These are phyloP conservation scores for Penicillium canariense DNA, from an alignment of 495 filamentous ascomycete genomes.

Conservation along the genomic window DNA sequence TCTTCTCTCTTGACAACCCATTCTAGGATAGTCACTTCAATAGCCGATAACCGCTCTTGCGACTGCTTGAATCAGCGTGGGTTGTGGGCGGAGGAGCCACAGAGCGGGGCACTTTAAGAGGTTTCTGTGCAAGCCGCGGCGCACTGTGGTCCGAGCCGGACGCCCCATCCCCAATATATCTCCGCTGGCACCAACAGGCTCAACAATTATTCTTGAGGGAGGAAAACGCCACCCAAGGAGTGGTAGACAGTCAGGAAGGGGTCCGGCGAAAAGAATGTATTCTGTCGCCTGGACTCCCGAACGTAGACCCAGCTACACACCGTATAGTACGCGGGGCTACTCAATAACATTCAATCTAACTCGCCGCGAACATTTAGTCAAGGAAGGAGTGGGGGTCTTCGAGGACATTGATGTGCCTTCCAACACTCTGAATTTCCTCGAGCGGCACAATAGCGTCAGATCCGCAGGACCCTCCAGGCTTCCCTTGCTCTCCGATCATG, in stretches of 20 bases:
- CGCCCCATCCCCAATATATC: background rate
- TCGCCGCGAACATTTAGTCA: background rate
- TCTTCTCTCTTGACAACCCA: too few species aligned
- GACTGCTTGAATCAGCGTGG: background rate
- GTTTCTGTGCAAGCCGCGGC: conserved; percentile 2
- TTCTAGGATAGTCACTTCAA: conserved; percentile 8
- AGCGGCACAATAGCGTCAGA: background rate
- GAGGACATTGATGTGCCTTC: background rate
- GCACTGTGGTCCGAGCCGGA: conserved; percentile 11
- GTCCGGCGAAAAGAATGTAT: background rate
- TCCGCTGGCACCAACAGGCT: background rate
- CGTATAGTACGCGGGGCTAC: too few species aligned
- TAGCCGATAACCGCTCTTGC: conserved; percentile 18
- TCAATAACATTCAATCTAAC: background rate
- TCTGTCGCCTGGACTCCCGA: too few species aligned
- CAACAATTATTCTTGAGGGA: too few species aligned
- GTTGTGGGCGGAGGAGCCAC: background rate
- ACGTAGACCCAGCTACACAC: too few species aligned
- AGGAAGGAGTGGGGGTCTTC: background rate
- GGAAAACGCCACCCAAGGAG: background rate
- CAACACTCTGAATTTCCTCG: background rate
- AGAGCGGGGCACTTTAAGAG: background rate
- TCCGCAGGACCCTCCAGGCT: background rate
- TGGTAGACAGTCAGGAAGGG: background rate
- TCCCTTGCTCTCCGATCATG: background rate